Evolutionary conservation across 805 yeast genomes (phyloP), one percentile per base, ranked within the genome.

Genomic region (Barnettozyma sp.): DNA sequence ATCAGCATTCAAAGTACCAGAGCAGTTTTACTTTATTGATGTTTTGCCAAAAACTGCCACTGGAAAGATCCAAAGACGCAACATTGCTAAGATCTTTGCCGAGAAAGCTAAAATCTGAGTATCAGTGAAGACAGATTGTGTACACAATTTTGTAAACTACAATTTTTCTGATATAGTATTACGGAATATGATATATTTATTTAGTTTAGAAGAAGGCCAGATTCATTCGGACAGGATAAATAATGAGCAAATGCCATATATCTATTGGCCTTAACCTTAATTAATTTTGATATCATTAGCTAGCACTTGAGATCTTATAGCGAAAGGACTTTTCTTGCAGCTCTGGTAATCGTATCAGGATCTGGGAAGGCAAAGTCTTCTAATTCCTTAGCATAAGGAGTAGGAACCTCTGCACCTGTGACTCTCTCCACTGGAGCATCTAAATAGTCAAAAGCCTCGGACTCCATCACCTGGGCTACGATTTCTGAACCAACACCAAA

Each of bases 351-450:
- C 48, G 87, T 76, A 57, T 84, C 90, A 38, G 84, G 73, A 62
- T 88, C 95, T 65, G 99, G 99, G 96, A 92, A 92, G 38, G 97
- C 96, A 60, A 92, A 84, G 69, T 83, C 94, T 77, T 92, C 99
- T 60, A 92, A 76, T 68, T 82, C 88, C 65, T 78, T 76, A 53
- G 96, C 95, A 61, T 92, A 92, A 48, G 99, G 99, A 51, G 98
- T 92, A 65, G 99, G 99, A 22, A 88, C 97, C 70, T 92, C 99
- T 60, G 97, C 94, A 64, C 98, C 98, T 41, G 98, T 92, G 55
- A 88, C 90, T 74, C 99, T 86, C 70, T 82, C 94, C 49, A 92
- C 85, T 53, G 99, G 99, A 43, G 97, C 94, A 66, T 92, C 99
- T 59, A 92, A 76, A 76, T 87, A 85, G 67, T 92, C 98, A 50